Base-by-base conservation (phyloP, 2,329 filamentous ascomycete genomes). In the Curvularia sp. region DNA sequence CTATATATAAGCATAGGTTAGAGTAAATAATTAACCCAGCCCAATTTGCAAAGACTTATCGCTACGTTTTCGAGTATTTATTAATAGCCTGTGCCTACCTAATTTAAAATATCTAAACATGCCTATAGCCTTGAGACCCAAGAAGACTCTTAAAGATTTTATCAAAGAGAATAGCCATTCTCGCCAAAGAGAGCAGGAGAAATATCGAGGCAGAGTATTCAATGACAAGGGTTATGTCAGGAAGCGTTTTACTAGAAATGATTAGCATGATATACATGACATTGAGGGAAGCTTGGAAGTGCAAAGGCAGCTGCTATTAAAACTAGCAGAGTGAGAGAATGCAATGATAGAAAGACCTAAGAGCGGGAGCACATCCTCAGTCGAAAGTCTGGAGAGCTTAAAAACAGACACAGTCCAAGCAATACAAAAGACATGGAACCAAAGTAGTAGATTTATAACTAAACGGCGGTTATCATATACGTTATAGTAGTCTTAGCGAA, bases 311-410 rank as follows among this genome's bases (percentile, higher is more conserved):
- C 54, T 63, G 12, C 50, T 63, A 34, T 48, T 55, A 28, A 63
- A 60, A 53, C 60, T 63, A 58, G 60, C 54, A 32, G 60, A 51
- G 57, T 38, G 42, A 42, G 60, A 63, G 48, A 63, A 60, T 60
- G 9, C n/a, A 7, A 45, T 53, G 15, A 60, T 54, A 27, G 57
- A 55, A 55, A 38, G 46, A 19, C 27, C 28, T 57, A 18, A 49
- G 34, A 30, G 8, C 9, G 41, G 10, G 53, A 34, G 25, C 19
- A 28, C 19, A 34, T 45, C 47, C 38, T 50, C 43, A n/a, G 10
- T 47, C 7, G 25, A 58, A 54, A 3, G 32, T 38, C 19, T 58
- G 45, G 23, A 57, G 38, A 45, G 43, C 45, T 43, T 57, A 36
- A 57, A 46, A 39, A 32, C 13, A 21, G 47, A 59, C 47, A 59